phyloP scores from a whole-genome alignment of 2,329 filamentous ascomycete species.

The Blumeria graminis region DNA sequence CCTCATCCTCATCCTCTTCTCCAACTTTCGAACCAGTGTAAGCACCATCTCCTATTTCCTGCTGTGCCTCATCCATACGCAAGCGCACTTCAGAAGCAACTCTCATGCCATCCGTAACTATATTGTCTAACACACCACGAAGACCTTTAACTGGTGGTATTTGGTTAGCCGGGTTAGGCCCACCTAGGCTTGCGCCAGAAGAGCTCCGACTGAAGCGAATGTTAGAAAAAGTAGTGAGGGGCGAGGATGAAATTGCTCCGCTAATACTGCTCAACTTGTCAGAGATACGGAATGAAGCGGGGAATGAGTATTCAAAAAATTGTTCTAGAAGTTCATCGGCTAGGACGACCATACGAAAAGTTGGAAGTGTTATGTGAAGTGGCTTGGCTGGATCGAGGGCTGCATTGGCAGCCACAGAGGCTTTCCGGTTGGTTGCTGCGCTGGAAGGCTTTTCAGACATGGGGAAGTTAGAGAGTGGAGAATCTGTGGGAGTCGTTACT shows the following conservation, averaged over 20 bases:
- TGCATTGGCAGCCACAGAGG: constrained; percentile 59
- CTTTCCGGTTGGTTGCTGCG: constrained; percentile 18
- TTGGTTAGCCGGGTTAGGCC: constrained; percentile 11
- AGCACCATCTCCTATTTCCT: constrained; percentile 67
- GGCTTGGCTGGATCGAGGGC: constrained; percentile 84
- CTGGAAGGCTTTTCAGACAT: not conserved
- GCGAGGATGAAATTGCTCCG: constrained; percentile 29
- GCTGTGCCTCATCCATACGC: constrained; percentile 87
- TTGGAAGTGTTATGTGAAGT: constrained; percentile 84
- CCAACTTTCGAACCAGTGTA: constrained; percentile 45
- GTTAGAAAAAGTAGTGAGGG: constrained; percentile 68
- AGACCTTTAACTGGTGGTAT: constrained; percentile 41
- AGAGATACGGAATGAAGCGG: constrained; percentile 71
- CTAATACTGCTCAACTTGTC: constrained; percentile 25
- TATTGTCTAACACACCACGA: constrained; percentile 83
- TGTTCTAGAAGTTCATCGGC: constrained; percentile 88
- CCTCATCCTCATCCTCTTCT: constrained; percentile 42
- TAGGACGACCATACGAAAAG: constrained; percentile 94
- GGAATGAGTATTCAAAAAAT: constrained; percentile 93
- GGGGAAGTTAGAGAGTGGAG: constrained; percentile 5
- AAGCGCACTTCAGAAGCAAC: constrained; percentile 80
- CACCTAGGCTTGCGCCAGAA: constrained; percentile 15
- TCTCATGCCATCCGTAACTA: constrained; percentile 90
- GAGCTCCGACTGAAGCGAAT: constrained; percentile 29
- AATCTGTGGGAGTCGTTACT: constrained; percentile 7